A percentile compares a stretch with the other conserved stretches of the same genome.
Conservation (phyloP, 768 basidiomycete genomes). For the Neoboletus brunneissimus region DNA sequence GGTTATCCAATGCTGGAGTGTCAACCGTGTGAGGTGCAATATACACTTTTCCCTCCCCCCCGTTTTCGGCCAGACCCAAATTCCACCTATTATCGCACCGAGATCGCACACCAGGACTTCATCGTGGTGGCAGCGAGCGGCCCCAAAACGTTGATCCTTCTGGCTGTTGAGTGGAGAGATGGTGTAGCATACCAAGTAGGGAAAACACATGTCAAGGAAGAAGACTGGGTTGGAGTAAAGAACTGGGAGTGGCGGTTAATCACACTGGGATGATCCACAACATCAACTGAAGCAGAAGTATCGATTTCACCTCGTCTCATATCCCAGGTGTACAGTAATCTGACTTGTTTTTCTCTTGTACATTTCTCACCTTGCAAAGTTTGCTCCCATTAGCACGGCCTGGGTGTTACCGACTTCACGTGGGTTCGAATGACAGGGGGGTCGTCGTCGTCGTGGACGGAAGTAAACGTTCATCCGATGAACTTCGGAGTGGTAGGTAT, state of each 20-base stretch:
- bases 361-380: too few species aligned
- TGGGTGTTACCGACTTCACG: too few species aligned
- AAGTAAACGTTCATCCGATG: too few species aligned
- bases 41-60: neutral
- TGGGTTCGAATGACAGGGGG: too few species aligned
- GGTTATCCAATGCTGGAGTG: neutral
- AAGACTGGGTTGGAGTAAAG: slow-evolving; percentile 1
- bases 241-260: slow-evolving; percentile 11
- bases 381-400: too few species aligned
- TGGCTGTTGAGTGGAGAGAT: slow-evolving; percentile 16
- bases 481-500: too few species aligned
- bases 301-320: neutral
- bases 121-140: slow-evolving; percentile 2
- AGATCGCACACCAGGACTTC: slow-evolving; percentile 9
- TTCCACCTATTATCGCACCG: neutral
- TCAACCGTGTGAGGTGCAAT: rapidly evolving
- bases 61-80: neutral
- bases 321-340: neutral
- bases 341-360: too few species aligned
- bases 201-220: neutral
- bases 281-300: neutral
- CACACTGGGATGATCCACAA: slow-evolving; percentile 2
- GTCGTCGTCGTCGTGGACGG: too few species aligned
- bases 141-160: neutral
- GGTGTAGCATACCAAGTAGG: slow-evolving; percentile 13